Conservation (phyloP, 2,329 filamentous ascomycete genomes). For the Colletotrichum higginsianum region DNA sequence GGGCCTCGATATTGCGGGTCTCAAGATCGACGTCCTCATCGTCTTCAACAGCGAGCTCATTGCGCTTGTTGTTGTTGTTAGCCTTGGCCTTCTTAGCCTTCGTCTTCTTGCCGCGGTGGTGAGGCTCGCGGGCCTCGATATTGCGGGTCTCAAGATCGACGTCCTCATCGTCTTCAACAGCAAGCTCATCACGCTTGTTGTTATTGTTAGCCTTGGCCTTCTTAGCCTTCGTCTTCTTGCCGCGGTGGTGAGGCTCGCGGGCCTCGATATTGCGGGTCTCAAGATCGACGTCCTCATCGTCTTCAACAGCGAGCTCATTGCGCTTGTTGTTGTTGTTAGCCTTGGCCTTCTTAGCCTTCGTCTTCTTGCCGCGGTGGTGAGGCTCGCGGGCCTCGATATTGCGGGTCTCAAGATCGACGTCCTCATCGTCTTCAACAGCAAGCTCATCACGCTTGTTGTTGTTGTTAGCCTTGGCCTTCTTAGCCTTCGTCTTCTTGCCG, state of each 20-base stretch:
- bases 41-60: slow-evolving; percentile 7
- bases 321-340: slow-evolving; percentile 17
- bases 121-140: slow-evolving; percentile 42
- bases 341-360: slow-evolving; percentile 29
- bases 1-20: slow-evolving; percentile 35
- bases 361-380: slow-evolving; percentile 37
- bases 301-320: slow-evolving; percentile 22
- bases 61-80: slow-evolving; percentile 23
- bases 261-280: slow-evolving; percentile 28
- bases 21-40: too few species aligned
- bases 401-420: too few species aligned
- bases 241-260: slow-evolving; percentile 34
- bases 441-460: slow-evolving; percentile 5
- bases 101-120: slow-evolving; percentile 39
- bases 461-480: not conserved
- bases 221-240: slow-evolving; percentile 40
- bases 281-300: not conserved
- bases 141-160: not conserved
- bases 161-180: not conserved
- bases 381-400: slow-evolving; percentile 40
- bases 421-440: slow-evolving; percentile 15
- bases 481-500: slow-evolving; percentile 30
- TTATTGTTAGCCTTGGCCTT: slow-evolving; percentile 15
- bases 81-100: slow-evolving; percentile 31
- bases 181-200: slow-evolving; percentile 9